Conservation (phyloP, 306 rosid species). For the Luffa aegyptiaca region DNA sequence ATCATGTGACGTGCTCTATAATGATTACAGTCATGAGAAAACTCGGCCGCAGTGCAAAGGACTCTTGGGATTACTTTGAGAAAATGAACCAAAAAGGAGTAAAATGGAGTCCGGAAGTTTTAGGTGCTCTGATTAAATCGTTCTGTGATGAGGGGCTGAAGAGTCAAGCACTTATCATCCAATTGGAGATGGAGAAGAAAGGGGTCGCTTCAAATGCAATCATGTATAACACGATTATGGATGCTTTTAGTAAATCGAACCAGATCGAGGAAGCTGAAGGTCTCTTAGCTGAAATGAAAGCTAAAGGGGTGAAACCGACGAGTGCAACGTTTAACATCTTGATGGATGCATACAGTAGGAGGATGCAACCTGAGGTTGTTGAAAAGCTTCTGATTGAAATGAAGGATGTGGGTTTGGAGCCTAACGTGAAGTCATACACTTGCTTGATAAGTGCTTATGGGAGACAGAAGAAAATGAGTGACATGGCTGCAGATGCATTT, state of each 20-base stretch:
- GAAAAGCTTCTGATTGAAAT: constrained; percentile 70
- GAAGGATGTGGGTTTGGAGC: constrained; percentile 66
- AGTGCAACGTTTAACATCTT: constrained; percentile 56
- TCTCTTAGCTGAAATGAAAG: constrained; percentile 67
- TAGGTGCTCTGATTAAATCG: constrained; percentile 64
- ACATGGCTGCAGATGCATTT: constrained; percentile 83
- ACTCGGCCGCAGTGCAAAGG: constrained; percentile 67
- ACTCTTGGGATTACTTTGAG: constrained; percentile 79
- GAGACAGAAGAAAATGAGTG: constrained; percentile 56
- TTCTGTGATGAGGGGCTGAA: constrained; percentile 76
- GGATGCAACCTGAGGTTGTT: constrained; percentile 79
- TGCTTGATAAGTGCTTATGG: constrained; percentile 84
- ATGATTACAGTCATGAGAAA: constrained; percentile 58
- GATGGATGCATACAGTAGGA: constrained; percentile 68
- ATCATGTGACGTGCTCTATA: constrained; percentile 80
- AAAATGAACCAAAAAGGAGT: constrained; percentile 81
- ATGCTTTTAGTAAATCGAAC: constrained; percentile 54
- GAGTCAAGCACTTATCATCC: constrained; percentile 73
- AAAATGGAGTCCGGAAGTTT: constrained; percentile 64
- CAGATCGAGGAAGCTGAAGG: constrained; percentile 87
- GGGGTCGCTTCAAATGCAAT: constrained; percentile 53
- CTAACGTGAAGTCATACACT: constrained; percentile 66
- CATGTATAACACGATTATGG: constrained; percentile 72
- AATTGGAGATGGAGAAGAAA: constrained; percentile 62
- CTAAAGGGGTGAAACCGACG: constrained; percentile 62